These are phyloP conservation scores for Acanthamoeba royreba DNA, from an alignment of 208 protist genomes.

Conservation along the genomic window DNA sequence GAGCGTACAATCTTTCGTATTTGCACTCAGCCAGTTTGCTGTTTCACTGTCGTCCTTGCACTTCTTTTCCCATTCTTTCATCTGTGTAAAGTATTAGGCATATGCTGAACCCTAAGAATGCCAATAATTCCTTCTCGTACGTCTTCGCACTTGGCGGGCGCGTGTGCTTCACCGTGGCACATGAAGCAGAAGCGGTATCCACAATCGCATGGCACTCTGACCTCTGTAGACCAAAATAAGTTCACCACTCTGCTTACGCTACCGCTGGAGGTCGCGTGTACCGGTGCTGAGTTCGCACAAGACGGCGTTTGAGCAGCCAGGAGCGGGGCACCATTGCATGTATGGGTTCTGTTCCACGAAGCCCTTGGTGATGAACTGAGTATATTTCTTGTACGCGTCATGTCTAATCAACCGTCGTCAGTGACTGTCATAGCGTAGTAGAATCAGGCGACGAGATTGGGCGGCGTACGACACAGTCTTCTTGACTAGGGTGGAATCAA, in stretches of 20 bases:
- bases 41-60: constrained; percentile 30
- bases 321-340: constrained; percentile 4
- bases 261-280: neutral
- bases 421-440: neutral
- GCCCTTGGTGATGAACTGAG: constrained; percentile 17
- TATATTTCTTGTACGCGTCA: neutral
- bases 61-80: constrained; percentile 34
- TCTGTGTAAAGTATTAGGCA: neutral
- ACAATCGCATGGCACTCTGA: neutral
- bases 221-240: neutral
- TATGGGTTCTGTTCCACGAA: constrained; percentile 15
- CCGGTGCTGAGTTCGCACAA: neutral
- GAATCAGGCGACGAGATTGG: neutral
- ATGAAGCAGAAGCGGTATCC: constrained; percentile 19
- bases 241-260: neutral
- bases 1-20: constrained; percentile 65
- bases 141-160: neutral
- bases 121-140: neutral
- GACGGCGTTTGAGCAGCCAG: neutral
- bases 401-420: neutral
- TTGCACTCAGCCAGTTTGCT: neutral
- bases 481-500: neutral
- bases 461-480: neutral
- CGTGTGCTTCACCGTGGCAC: constrained; percentile 5
- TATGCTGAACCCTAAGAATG: neutral